Conservation (phyloP, 2,329 filamentous ascomycete species). For the Colletotrichum godetiae region DNA sequence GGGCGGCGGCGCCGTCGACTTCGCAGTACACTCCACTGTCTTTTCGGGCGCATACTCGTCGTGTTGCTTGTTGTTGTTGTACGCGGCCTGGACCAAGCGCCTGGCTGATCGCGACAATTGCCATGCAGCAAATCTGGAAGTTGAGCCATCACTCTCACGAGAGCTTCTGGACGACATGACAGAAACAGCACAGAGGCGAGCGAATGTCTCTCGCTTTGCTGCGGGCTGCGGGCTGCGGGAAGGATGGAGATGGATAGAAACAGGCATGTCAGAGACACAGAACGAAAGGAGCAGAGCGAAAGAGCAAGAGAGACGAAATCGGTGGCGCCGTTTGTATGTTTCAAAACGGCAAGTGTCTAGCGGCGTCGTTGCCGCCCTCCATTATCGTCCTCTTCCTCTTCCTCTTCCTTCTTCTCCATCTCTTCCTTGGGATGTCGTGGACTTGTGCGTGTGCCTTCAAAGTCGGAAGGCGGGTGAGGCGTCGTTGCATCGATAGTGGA, state of each 20-base stretch:
- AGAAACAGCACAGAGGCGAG: neutral
- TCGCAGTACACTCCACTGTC: neutral
- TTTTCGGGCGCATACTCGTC: neutral
- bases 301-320: neutral
- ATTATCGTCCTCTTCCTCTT: neutral
- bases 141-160: neutral
- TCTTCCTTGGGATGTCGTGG: neutral
- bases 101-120: neutral
- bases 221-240: neutral
- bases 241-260: neutral
- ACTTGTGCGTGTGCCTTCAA: neutral
- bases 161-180: neutral
- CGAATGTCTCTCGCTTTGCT: neutral
- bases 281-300: neutral
- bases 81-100: neutral
- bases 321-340: conserved; percentile 25
- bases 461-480: conserved; percentile 11
- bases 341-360: conserved; percentile 1
- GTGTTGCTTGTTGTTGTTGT: neutral
- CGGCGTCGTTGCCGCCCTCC: neutral
- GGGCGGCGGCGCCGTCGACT: neutral
- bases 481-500: conserved; percentile 16
- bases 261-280: neutral
- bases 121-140: neutral
- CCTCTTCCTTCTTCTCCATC: neutral